Evolutionary conservation across 768 basidiomycete species (phyloP), one percentile per base, ranked within the genome.

Genomic region (Amyloporia xantha): DNA sequence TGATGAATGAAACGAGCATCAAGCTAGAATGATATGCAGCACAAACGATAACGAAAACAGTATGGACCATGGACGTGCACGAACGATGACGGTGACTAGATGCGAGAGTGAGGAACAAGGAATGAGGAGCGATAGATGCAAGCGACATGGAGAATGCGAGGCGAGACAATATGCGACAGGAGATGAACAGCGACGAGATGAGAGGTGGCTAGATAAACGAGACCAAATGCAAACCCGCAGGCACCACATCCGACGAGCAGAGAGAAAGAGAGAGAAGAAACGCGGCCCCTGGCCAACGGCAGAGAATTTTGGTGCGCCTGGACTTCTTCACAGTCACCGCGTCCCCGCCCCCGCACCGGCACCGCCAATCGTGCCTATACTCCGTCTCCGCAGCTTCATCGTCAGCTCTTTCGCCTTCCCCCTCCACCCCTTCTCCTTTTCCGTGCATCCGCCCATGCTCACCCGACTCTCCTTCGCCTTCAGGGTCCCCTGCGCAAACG

Each of bases 321-420:
- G 15, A 33, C 7, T 15, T 15, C 9, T 7, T 33, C 9, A 33
- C n/a, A 15, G 30, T 33, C 30, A 33, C 15, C 9, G 7, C 30
- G 30, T 7, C 30, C 30, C 30, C 30, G 30, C 30, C 30, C 30
- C 9, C 9, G 9, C 30, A 15, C 15, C 30, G 30, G 30, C 30
- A 15, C 7, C 30, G 30, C 30, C 30, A 33, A 15, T 15, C 9
- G 30, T 15, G 30, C 54, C 57, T 50, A 55, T 47, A 52, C 62
- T 63, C 42, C 44, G 51, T 50, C 62, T 47, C 33, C 53, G 41
- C 44, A 63, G 44, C 41, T 42, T 52, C 27, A 39, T 20, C 47
- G 61, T 59, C 39, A 62, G 44, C 24, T 59, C 59, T 50, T 54
- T 57, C 47, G 61, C 61, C 44, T 58, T 59, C 38, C 52, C 30